These are phyloP conservation scores for Coemansia sp. DNA, from an alignment of 192 early-diverging fungal genomes.

Conservation along the genomic window DNA sequence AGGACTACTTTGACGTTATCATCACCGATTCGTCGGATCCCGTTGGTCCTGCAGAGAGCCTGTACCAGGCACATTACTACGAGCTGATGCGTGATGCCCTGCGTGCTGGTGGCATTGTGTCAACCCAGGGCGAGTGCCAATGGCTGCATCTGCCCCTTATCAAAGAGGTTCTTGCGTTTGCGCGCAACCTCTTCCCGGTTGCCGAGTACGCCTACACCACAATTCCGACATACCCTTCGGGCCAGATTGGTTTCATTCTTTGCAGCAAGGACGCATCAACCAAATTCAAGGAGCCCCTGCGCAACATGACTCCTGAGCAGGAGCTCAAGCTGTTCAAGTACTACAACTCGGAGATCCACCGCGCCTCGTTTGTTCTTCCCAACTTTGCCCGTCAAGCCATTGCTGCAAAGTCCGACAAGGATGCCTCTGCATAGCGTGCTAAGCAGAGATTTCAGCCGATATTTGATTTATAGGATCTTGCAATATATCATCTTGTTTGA, in stretches of 20 bases:
- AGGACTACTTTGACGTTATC: slow-evolving; percentile 91
- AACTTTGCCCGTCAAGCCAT: slow-evolving; percentile 74
- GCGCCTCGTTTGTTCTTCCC: slow-evolving; percentile 88
- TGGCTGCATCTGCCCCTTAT: slow-evolving; percentile 96
- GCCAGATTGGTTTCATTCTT: slow-evolving; percentile 95
- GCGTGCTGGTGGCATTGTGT: slow-evolving; percentile 86
- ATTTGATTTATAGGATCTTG: too few species aligned
- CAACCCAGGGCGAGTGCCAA: slow-evolving; percentile 98
- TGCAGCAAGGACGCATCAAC: slow-evolving; percentile 81
- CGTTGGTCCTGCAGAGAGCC: slow-evolving; percentile 92
- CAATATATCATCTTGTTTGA: too few species aligned
- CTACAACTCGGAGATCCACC: slow-evolving; percentile 93
- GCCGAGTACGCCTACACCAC: slow-evolving; percentile 93
- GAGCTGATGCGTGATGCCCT: slow-evolving; percentile 91
- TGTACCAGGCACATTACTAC: slow-evolving; percentile 93
- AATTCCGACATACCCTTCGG: slow-evolving; percentile 97
- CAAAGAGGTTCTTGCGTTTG: slow-evolving; percentile 82
- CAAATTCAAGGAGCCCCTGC: slow-evolving; percentile 76
- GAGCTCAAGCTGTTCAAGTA: slow-evolving; percentile 84
- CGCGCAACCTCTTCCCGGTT: slow-evolving; percentile 80
- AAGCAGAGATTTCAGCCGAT: too few species aligned
- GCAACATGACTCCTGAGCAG: slow-evolving; percentile 73
- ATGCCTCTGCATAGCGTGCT: slow-evolving; percentile 1
- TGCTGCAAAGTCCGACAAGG: slow-evolving; percentile 10
- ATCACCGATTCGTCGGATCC: slow-evolving; percentile 99